Evolutionary conservation across 768 basidiomycete species (phyloP), one percentile per base, ranked within the genome.

Genomic region (Macrocybe gigantea): DNA sequence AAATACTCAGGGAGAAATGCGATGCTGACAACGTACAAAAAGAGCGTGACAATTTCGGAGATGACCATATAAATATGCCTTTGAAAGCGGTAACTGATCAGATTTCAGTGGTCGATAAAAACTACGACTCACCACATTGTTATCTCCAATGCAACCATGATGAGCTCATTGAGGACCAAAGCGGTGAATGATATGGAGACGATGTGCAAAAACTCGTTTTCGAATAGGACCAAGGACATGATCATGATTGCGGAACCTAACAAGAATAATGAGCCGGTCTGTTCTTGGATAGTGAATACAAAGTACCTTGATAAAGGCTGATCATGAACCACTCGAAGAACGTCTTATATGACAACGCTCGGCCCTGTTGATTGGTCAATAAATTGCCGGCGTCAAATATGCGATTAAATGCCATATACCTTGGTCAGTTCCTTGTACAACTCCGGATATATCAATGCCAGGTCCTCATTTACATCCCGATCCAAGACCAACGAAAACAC

Each of bases 311-410:
- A 66, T 98, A 99, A 41, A 97, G 72, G 60, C 93, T 95, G 61
- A 98, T 93, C 83, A 94, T 91, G 52, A 93, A 68, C 96, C 96
- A 99, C 52, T 86, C 80, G 72, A 98, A 98, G 72, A 99, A 99
- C 0, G 96, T 99, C 74, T 96, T 98, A 73, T 88, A 94, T 10
- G 93, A 95, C 44, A 98, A 65, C 3, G 90, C 85, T 47, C 96
- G 90, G 4, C 95, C 95, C 92, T 95, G 44, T 7, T 41, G 29
- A 58, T 1, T 43, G 39, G 47, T 11, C n/a, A 40, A 48, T 15
- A 8, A 38, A 44, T 6, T 51, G 50, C 36, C 32, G 50, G 10
- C 9, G n/a, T 35, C 15, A 36, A 12, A 41, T 41, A 38, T n/a
- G 38, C 5, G 48, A 13, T 12, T 42, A 48, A n/a, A 6, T 22